Evolutionary conservation across 73 alveolate genomes (phyloP).

Genomic region (Blepharisma stoltei): DNA sequence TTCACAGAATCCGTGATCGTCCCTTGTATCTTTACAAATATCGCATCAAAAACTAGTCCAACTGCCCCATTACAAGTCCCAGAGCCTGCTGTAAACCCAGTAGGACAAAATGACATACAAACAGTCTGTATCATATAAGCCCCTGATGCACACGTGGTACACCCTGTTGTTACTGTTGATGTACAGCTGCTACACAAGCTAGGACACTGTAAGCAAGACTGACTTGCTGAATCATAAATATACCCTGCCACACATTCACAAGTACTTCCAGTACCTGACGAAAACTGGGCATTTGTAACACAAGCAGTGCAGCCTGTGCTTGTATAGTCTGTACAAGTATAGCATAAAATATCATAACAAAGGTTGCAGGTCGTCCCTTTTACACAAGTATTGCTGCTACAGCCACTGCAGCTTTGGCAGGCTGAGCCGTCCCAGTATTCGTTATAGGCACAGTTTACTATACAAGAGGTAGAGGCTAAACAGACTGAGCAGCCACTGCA

Average conservation of each 20-base stretch:
- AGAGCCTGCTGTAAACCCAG: constrained; percentile 1
- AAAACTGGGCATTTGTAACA: not conserved
- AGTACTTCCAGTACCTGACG: constrained; percentile 14
- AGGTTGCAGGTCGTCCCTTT: not conserved
- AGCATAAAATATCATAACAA: not conserved
- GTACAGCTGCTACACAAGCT: not conserved
- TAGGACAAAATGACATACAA: constrained; percentile 20
- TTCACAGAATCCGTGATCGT: not conserved
- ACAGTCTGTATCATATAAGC: constrained; percentile 1
- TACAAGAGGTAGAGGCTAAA: not conserved
- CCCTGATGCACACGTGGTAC: constrained; percentile 11
- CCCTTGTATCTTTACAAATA: not conserved
- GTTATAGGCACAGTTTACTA: not conserved
- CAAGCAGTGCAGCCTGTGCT: constrained; percentile 7
- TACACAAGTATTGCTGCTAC: not conserved
- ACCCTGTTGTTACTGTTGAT: not conserved
- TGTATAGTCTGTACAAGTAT: not conserved
- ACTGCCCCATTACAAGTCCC: constrained; percentile 1
- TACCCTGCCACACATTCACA: not conserved
- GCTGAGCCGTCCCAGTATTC: not conserved
- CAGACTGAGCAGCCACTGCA: not conserved
- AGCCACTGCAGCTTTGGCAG: not conserved
- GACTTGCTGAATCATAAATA: not conserved
- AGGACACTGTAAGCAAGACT: not conserved
- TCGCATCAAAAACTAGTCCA: not conserved